Evolutionary conservation across 176 grass and related monocot species (phyloP).

Genomic region (Avena insularis): DNA sequence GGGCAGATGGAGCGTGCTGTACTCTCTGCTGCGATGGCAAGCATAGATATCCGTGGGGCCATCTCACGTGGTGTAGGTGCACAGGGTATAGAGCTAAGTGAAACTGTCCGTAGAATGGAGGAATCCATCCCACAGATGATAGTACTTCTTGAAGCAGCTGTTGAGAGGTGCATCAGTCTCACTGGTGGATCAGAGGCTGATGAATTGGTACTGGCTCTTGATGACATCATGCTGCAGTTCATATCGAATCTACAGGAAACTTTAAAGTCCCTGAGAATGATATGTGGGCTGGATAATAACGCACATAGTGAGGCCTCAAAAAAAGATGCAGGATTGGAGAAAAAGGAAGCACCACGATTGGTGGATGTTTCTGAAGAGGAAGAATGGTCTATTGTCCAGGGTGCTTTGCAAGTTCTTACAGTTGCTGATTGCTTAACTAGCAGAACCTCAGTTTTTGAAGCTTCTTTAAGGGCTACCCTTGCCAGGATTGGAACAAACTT

Average conservation of each 20-base stretch:
- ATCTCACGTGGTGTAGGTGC: slow-evolving; percentile 86
- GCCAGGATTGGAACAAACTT: slow-evolving; percentile 92
- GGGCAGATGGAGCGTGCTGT: slow-evolving; percentile 95
- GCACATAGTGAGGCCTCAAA: slow-evolving; percentile 56
- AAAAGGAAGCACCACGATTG: slow-evolving; percentile 59
- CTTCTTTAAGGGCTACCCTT: slow-evolving; percentile 95
- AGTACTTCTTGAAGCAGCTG: slow-evolving; percentile 91
- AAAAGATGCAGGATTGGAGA: slow-evolving; percentile 65
- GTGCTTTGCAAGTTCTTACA: slow-evolving; percentile 94
- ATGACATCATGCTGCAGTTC: slow-evolving; percentile 93
- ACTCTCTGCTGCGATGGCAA: slow-evolving; percentile 80
- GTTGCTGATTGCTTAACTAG: slow-evolving; percentile 93
- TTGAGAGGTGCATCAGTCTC: slow-evolving; percentile 95
- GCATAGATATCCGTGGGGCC: slow-evolving; percentile 91
- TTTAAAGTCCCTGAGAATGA: slow-evolving; percentile 80
- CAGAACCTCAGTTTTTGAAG: slow-evolving; percentile 94
- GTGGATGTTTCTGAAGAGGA: slow-evolving; percentile 94
- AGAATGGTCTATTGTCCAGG: slow-evolving; percentile 99
- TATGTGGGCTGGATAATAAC: slow-evolving; percentile 83
- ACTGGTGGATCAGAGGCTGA: slow-evolving; percentile 95
- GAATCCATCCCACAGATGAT: slow-evolving; percentile 96
- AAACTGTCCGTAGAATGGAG: slow-evolving; percentile 98
- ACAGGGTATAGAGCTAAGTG: slow-evolving; percentile 98
- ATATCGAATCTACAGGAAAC: slow-evolving; percentile 95
- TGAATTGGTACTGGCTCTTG: slow-evolving; percentile 86